Percentiles rank a stretch among this genome's conserved stretches.
Conservation (phyloP, 2,329 filamentous ascomycete genomes). For the Trichoderma sp. region DNA sequence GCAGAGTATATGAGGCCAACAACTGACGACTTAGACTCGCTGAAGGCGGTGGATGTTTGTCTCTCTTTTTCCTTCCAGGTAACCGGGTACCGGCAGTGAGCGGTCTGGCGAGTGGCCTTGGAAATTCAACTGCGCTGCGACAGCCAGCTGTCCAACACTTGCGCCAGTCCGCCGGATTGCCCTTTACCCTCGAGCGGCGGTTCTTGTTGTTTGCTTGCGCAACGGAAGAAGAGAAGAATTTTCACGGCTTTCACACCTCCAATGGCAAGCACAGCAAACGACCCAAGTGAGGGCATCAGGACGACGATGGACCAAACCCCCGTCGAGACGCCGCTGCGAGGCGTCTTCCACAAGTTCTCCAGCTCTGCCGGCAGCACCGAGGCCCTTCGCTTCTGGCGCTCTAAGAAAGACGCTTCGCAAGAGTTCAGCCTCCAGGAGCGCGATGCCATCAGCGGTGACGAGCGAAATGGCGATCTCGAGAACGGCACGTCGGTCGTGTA, state of each 20-base stretch:
- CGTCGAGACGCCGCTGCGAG: constrained; percentile 12
- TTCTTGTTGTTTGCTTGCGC: neutral
- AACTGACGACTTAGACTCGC: neutral
- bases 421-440: constrained; percentile 38
- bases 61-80: neutral
- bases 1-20: neutral
- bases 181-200: neutral
- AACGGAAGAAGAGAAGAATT: neutral
- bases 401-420: constrained; percentile 38
- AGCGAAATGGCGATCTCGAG: constrained; percentile 28
- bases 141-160: constrained; percentile 17
- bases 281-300: neutral
- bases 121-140: neutral
- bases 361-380: constrained; percentile 34
- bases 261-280: constrained; percentile 11
- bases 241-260: neutral
- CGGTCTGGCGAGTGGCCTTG: neutral
- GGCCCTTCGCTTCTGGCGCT: constrained; percentile 37
- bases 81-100: neutral
- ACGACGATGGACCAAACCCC: neutral
- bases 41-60: neutral
- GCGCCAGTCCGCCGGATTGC: neutral
- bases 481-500: constrained; percentile 41
- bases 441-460: constrained; percentile 27
- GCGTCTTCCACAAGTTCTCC: constrained; percentile 27